Conservation (phyloP, 169 alveolate genomes). For the Cryptosporidium tyzzeri region DNA sequence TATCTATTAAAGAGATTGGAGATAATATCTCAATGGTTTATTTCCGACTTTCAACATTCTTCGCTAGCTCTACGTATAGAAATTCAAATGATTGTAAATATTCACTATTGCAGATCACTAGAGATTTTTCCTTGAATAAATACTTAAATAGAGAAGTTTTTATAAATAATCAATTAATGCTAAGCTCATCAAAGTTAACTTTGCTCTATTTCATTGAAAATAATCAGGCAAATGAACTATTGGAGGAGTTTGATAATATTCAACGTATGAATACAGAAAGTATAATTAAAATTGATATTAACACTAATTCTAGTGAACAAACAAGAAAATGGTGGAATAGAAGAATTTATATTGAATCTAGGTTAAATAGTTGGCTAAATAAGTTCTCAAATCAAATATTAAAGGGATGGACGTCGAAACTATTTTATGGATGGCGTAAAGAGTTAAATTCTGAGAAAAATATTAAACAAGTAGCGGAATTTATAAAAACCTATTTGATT, state of each 20-base stretch:
- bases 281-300: conserved; percentile 3
- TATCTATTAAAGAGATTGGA: background rate
- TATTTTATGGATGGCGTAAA: conserved; percentile 44
- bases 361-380: conserved; percentile 21
- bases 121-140: conserved; percentile 12
- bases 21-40: conserved; percentile 14
- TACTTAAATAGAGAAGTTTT: background rate
- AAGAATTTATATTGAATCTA: conserved; percentile 29
- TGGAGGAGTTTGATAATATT: conserved; percentile 14
- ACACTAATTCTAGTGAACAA: background rate
- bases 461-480: background rate
- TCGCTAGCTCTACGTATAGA: conserved; percentile 10
- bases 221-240: background rate
- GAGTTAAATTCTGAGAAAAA: conserved; percentile 2
- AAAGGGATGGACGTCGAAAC: conserved; percentile 13
- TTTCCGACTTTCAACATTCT: conserved; percentile 36
- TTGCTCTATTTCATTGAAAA: conserved; percentile 22
- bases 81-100: background rate
- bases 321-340: conserved; percentile 50
- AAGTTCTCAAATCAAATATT: conserved; percentile 17
- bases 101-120: conserved; percentile 41
- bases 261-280: conserved; percentile 40
- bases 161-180: background rate
- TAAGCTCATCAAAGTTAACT: conserved; percentile 21
- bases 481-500: background rate